Evolutionary conservation across 2,329 filamentous ascomycete genomes (phyloP).

Genomic region (Plectosphaerella plurivora): DNA sequence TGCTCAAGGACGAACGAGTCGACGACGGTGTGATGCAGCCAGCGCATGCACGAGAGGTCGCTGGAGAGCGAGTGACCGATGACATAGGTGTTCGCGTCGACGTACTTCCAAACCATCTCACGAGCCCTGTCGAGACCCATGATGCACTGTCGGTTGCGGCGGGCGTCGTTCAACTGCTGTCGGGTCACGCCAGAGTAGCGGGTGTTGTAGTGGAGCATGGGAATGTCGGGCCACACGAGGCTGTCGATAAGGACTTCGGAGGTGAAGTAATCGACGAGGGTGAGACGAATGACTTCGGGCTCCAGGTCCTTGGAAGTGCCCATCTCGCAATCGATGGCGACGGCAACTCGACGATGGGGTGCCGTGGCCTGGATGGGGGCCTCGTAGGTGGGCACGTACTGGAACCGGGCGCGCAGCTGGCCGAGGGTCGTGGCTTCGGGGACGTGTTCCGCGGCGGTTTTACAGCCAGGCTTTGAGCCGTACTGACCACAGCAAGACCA

Average conservation of each 20-base stretch:
- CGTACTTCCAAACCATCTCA: conserved; percentile 33
- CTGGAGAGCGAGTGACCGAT: conserved; percentile 38
- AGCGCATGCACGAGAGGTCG: conserved; percentile 40
- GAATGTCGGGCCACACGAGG: conserved; percentile 41
- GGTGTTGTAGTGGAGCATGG: conserved; percentile 45
- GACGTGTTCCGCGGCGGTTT: not conserved
- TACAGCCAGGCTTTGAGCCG: not conserved
- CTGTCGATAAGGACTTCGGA: conserved; percentile 42
- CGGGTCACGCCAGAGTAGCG: conserved; percentile 42
- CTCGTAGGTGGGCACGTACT: not conserved
- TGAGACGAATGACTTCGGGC: conserved; percentile 46
- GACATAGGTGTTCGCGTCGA: conserved; percentile 41
- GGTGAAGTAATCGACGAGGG: conserved; percentile 46
- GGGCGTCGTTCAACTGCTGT: conserved; percentile 30
- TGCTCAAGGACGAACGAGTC: conserved; percentile 37
- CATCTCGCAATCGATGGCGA: conserved; percentile 55
- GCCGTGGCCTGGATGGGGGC: not conserved
- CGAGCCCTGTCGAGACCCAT: conserved; percentile 37
- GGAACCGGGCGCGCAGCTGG: not conserved
- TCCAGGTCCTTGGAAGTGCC: conserved; percentile 38
- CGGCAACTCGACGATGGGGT: conserved; percentile 14
- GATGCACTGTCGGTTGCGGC: conserved; percentile 25
- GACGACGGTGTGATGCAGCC: conserved; percentile 39
- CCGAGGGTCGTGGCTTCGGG: not conserved
- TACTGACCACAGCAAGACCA: not conserved